Evolutionary conservation across 495 filamentous ascomycete species (phyloP), one percentile per base, ranked within the genome.

Genomic region (Lophiostoma macrostomum): DNA sequence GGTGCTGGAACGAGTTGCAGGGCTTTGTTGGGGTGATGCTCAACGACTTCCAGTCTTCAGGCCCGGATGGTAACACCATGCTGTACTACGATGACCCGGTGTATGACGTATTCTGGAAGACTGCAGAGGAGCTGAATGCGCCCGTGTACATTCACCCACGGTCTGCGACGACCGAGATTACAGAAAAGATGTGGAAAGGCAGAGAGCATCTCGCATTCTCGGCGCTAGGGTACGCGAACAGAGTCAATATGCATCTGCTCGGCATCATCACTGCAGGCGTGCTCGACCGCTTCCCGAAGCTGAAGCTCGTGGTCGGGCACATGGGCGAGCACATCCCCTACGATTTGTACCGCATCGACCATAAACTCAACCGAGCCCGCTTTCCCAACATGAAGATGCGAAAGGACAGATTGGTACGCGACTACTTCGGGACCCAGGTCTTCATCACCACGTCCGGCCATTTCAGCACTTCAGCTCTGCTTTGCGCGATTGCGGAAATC

Each of bases 271-370:
- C 74, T 0, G 75, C 74, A 54, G 78, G 78, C 4, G 75, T 79
- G 10, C 73, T 75, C 41, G 75, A 74, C 55, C 69, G 74, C 34
- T 69, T 64, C 43, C 77, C 82, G 0, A 71, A 71, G 20, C 64
- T 85, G 28, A 81, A 85, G 60, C 68, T 86, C 24, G 76, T 86
- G 44, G 65, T 86, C n/a, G 82, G 82, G 2, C 83, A 87, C 62
- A 70, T 84, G 60, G 83, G 83, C 6, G 82, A 87, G 66, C 73
- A 78, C 50, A 67, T 85, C 12, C 82, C 82, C 0, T 84, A 82
- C 55, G 80, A 83, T 64, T 68, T 86, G 51, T 79, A 78, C 65
- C 74, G 83, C 10, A 79, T 81, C 32, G 67, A 75, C 38, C 80
- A 83, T 65, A 83, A 80, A 80, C 74, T 51, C 18, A 48, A 60